Conservation (phyloP, 208 protist genomes). For the Angomonas deanei region DNA sequence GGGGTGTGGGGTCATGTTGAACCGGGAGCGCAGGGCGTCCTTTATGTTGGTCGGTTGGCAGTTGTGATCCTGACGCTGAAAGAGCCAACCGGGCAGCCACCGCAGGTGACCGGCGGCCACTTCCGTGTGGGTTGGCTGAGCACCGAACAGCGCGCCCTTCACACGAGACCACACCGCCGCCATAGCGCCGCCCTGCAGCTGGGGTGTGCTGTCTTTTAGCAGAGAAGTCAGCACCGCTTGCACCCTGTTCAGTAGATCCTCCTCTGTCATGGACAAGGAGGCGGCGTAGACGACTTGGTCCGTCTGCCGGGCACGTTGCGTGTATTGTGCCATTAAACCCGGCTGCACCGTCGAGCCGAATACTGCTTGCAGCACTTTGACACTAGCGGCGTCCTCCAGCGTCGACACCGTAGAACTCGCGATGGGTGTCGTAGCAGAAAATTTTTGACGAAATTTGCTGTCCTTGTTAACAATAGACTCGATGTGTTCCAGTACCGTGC, state of each 20-base stretch:
- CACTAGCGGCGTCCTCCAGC: no score
- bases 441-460: no score
- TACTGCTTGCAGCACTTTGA: no score
- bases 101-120: conserved; percentile 46
- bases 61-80: conserved; percentile 19
- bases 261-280: neutral
- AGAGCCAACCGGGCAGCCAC: conserved; percentile 75
- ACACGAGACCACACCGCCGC: neutral
- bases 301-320: neutral
- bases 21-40: conserved; percentile 43
- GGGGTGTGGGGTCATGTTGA: conserved; percentile 23
- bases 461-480: no score
- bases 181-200: neutral
- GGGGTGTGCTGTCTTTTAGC: no score
- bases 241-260: neutral
- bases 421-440: no score
- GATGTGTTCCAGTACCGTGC: no score
- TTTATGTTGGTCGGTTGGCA: conserved; percentile 8
- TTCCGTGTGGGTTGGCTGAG: neutral
- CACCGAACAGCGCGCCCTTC: neutral
- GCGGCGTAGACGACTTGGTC: neutral
- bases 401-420: no score
- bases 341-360: no score
- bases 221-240: neutral
- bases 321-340: no score